A percentile compares a stretch with the other conserved stretches of the same genome.
These are phyloP conservation scores for Wickerhamomyces hampshirensis DNA, from an alignment of 805 yeast species.

Conservation along the genomic window DNA sequence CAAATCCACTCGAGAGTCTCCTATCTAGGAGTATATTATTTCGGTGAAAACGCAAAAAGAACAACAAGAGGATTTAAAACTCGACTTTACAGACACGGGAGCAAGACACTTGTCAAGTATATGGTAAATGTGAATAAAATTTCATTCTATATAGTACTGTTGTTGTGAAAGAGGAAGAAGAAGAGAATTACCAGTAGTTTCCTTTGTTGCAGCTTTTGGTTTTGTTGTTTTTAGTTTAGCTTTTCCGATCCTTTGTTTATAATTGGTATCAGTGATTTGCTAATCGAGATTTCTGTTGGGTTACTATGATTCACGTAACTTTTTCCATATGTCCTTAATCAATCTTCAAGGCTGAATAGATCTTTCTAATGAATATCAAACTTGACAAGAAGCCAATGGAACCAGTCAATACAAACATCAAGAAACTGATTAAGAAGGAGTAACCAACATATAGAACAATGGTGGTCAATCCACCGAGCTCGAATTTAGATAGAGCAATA, in stretches of 20 bases:
- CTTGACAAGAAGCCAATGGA: conserved; percentile 78
- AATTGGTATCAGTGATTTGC: background rate
- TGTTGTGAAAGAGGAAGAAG: too few relatives aligned
- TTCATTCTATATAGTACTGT: too few relatives aligned
- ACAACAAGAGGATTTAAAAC: too few relatives aligned
- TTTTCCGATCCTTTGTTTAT: background rate
- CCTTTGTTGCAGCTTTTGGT: too few relatives aligned
- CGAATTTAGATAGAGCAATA: conserved; percentile 62
- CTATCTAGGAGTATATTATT: too few relatives aligned
- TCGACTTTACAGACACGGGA: too few relatives aligned
- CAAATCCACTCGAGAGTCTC: too few relatives aligned
- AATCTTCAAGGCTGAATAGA: conserved; percentile 81
- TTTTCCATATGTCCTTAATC: too few relatives aligned
- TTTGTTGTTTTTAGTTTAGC: background rate
- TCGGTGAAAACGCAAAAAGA: too few relatives aligned
- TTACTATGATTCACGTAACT: background rate
- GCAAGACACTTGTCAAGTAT: too few relatives aligned
- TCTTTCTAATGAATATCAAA: conserved; percentile 68
- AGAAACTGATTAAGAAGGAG: conserved; percentile 61
- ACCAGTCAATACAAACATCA: conserved; percentile 81
- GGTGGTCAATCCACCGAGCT: conserved; percentile 70
- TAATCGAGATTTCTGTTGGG: background rate
- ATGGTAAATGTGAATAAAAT: too few relatives aligned
- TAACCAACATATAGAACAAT: conserved; percentile 80
- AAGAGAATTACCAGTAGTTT: too few relatives aligned